Evolutionary conservation across 1,284 basidiomycete species (phyloP).

Genomic region (Mycena sp.): DNA sequence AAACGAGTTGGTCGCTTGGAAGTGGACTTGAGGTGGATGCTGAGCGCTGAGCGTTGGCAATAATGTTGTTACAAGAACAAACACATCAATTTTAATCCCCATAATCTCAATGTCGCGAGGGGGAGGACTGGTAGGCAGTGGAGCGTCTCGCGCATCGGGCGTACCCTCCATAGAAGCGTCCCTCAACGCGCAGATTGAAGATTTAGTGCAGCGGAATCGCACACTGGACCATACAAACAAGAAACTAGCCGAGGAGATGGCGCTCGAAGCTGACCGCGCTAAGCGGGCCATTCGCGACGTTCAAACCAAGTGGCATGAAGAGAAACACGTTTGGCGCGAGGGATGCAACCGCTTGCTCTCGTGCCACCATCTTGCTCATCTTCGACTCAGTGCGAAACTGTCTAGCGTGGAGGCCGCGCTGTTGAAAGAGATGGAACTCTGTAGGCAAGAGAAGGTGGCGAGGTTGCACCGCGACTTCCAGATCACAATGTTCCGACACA

Average conservation of each 20-base stretch:
- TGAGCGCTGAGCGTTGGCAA: background rate
- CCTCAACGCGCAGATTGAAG: conserved; percentile 71
- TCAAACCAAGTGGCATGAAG: conserved; percentile 58
- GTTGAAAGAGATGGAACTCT: conserved; percentile 60
- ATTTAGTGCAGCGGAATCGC: conserved; percentile 71
- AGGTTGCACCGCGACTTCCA: conserved; percentile 68
- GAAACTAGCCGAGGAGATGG: conserved; percentile 57
- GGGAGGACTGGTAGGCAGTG: background rate
- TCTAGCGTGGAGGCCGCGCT: conserved; percentile 59
- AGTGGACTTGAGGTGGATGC: background rate
- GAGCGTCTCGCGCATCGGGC: conserved; percentile 2
- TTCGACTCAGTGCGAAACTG: conserved; percentile 59
- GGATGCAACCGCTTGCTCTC: conserved; percentile 69
- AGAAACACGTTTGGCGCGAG: conserved; percentile 66
- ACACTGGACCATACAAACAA: conserved; percentile 67
- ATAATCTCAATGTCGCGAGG: conserved; percentile 10
- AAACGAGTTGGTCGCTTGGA: too few species aligned
- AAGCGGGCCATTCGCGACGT: conserved; percentile 54
- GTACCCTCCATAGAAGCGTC: conserved; percentile 59
- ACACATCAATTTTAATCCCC: too few species aligned
- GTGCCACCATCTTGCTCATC: conserved; percentile 70
- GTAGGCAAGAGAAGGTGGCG: conserved; percentile 63
- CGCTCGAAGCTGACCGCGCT: conserved; percentile 53
- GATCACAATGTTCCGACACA: conserved; percentile 69
- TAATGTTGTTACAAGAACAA: background rate